A percentile compares a stretch with the other conserved stretches of the same genome.
phyloP scores from a whole-genome alignment of 2,329 filamentous ascomycete genomes.

The Cladorrhinum sp. region DNA sequence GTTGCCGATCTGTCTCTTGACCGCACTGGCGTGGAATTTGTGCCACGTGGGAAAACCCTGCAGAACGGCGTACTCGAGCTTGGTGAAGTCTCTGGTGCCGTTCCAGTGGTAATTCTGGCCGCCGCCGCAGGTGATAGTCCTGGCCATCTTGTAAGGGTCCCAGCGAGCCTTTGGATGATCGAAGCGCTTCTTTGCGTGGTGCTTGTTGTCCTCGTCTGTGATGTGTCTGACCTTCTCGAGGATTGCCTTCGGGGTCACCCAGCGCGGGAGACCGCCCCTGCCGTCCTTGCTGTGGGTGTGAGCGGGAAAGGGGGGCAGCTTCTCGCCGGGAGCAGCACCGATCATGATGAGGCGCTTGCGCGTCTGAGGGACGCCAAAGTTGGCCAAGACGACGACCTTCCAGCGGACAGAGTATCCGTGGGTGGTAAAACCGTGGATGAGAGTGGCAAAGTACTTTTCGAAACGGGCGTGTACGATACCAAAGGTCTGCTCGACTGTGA shows the following conservation, averaged over 20 bases:
- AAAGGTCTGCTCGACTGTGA: constrained; percentile 77
- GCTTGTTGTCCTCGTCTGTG: constrained; percentile 30
- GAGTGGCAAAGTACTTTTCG: constrained; percentile 51
- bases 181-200: constrained; percentile 33
- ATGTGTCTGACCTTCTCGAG: constrained; percentile 35
- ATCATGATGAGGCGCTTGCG: constrained; percentile 55
- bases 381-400: constrained; percentile 53
- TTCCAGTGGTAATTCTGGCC: constrained; percentile 62
- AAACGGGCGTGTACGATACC: constrained; percentile 59
- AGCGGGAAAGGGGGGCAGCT: constrained; percentile 61
- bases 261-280: constrained; percentile 35
- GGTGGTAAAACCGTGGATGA: constrained; percentile 63
- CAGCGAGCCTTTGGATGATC: constrained; percentile 36
- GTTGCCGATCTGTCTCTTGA: constrained; percentile 71
- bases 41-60: constrained; percentile 67
- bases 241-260: constrained; percentile 44
- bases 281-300: constrained; percentile 54
- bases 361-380: constrained; percentile 50
- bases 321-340: constrained; percentile 65
- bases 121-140: constrained; percentile 64
- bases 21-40: constrained; percentile 46
- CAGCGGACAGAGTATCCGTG: constrained; percentile 68
- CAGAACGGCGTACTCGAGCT: constrained; percentile 64
- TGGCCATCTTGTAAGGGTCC: constrained; percentile 46
- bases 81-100: constrained; percentile 61